Base-by-base conservation (phyloP, 139 green algal species). In the Trebouxia sp. region DNA sequence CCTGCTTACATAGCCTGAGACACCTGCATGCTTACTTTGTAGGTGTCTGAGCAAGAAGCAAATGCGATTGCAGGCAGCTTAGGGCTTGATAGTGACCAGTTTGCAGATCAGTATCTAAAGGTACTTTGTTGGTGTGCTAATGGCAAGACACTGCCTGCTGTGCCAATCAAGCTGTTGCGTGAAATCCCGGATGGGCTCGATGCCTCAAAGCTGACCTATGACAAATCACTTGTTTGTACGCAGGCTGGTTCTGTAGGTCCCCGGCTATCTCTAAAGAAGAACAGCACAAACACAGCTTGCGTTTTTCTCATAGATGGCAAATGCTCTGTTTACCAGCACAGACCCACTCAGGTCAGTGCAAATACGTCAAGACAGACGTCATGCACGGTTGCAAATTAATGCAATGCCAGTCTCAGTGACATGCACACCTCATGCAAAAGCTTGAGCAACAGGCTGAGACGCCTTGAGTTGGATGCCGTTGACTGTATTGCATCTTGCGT, bases 21-120 rank as follows among this genome's bases (percentile, higher is more conserved):
- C 50, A 56, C 9, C 0, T 9, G 1, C 4, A 24, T 7, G 6
- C 3, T 17, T 39, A 3, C 0, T 12, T 38, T 41, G 10, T 26
- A 77, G 69, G 69, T 77, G 10, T 41, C 69, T 24, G 26, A 38
- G 9, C 42, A 53, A 55, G 69, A 77, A 28, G 69, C 43, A 26
- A 24, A 14, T 1, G 41, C 15, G 8, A 77, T 77, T 41, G 69
- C 69, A 12, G 69, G 41, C 42, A 56, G 42, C 26, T 24, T 77
- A 26, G 69, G 43, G 0, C 42, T 56, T 0, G 69, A 56, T 10
- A 11, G 26, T 20, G 22, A 77, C 0, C 5, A 56, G n/a, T 77
- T 77, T 55, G 69, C 43, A 22, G 39, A 72, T 72, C 62, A 43
- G 32, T 72, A 72, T n/a, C 62, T 72, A 7, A 32, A 72, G 62